Percentiles rank a stretch among this genome's conserved stretches.
These are phyloP conservation scores for Microascus cirrosus DNA, from an alignment of 2,329 filamentous ascomycete species.

Conservation along the genomic window DNA sequence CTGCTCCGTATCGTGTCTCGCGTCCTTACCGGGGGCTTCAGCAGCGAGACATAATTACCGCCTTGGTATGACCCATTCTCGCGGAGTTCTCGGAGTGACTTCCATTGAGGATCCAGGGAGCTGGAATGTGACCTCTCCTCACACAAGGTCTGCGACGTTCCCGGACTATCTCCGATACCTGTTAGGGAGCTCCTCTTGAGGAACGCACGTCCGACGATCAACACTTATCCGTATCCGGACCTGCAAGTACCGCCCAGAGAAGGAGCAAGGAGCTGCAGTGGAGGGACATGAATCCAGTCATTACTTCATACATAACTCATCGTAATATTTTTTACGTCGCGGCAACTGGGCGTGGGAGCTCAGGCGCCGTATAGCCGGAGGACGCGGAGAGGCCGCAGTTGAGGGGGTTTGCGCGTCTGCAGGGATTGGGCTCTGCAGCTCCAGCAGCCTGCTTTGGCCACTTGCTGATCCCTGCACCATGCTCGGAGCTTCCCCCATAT, in stretches of 20 bases:
- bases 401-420: no score
- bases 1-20: neutral
- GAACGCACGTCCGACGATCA: no score
- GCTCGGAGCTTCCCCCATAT: no score
- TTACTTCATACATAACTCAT: neutral
- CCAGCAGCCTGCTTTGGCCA: no score
- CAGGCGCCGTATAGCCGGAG: no score
- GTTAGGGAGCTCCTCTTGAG: neutral
- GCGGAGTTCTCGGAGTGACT: neutral
- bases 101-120: neutral
- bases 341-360: no score
- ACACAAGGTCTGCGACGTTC: neutral
- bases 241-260: no score
- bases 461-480: no score
- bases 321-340: neutral
- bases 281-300: neutral
- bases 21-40: neutral
- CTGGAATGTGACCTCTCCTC: constrained; percentile 3
- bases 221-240: no score
- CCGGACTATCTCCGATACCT: neutral
- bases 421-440: no score
- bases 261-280: no score
- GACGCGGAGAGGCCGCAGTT: no score
- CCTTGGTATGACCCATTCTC: neutral
- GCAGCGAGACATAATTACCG: neutral